A percentile compares a stretch with the other conserved stretches of the same genome.
Conservation (phyloP, 345 rosid species). For the Heritiera fomes region DNA sequence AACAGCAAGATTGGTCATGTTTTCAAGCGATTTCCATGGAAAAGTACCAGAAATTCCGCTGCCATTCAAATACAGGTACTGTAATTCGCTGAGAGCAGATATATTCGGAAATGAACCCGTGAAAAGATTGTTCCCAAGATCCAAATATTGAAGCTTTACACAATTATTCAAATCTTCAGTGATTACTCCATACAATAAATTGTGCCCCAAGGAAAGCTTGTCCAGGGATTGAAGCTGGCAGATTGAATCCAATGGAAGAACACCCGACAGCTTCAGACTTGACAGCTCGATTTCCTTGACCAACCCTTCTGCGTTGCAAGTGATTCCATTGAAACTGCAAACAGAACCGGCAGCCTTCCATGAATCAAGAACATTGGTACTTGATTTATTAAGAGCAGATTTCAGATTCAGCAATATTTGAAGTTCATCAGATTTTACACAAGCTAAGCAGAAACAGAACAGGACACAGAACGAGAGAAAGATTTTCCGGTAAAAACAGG, state of each 20-base stretch:
- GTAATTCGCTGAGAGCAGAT: constrained; percentile 51
- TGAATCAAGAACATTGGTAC: constrained; percentile 41
- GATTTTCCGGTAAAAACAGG: constrained; percentile 8
- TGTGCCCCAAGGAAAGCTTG: constrained; percentile 70
- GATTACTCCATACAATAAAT: constrained; percentile 49
- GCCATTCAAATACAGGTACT: constrained; percentile 54
- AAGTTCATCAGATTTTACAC: constrained; percentile 53
- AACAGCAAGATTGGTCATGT: constrained; percentile 46
- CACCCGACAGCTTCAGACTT: constrained; percentile 39
- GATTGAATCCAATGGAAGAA: constrained; percentile 48
- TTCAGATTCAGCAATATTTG: constrained; percentile 51
- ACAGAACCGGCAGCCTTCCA: constrained; percentile 42
- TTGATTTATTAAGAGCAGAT: constrained; percentile 37
- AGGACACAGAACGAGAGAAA: constrained; percentile 24
- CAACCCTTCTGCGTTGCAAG: constrained; percentile 42
- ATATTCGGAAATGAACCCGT: constrained; percentile 61
- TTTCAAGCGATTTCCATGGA: constrained; percentile 67
- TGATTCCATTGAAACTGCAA: constrained; percentile 68
- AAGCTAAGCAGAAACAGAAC: constrained; percentile 34
- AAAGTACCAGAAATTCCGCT: constrained; percentile 67
- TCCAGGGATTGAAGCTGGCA: constrained; percentile 59
- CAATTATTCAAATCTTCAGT: constrained; percentile 49
- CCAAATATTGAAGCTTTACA: constrained; percentile 54
- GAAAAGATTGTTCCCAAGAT: constrained; percentile 73
- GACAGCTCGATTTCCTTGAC: constrained; percentile 77